phyloP scores from a whole-genome alignment of 805 yeast species.

The Saccharomyces cerevisiae region DNA sequence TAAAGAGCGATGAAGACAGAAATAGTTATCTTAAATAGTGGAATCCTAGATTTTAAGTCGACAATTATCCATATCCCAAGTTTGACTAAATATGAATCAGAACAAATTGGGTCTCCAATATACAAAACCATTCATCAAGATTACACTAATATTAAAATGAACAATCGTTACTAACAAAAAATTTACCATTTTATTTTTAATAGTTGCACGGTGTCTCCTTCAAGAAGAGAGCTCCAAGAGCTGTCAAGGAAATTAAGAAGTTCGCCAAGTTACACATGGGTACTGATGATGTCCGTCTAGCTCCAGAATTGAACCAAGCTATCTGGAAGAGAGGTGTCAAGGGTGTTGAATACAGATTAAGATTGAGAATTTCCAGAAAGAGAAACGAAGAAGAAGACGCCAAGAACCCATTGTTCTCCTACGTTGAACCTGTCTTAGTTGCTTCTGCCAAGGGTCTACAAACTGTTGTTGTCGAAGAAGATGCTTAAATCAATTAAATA shows the following conservation, averaged over 20 bases:
- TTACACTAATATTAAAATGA: neutral
- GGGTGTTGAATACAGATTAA: slow-evolving; percentile 97
- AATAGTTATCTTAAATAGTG: neutral
- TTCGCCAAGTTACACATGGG: slow-evolving; percentile 99
- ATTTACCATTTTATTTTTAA: neutral
- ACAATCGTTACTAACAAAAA: slow-evolving; percentile 2
- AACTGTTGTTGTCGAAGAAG: slow-evolving; percentile 92
- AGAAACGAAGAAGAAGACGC: slow-evolving; percentile 99
- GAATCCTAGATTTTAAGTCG: neutral
- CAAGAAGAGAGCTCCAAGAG: slow-evolving; percentile 99
- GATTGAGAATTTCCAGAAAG: slow-evolving; percentile 98
- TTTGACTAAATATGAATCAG: neutral
- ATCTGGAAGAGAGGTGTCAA: slow-evolving; percentile 99
- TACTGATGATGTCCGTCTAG: slow-evolving; percentile 96
- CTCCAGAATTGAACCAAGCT: slow-evolving; percentile 96
- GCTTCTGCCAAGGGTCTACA: slow-evolving; percentile 94
- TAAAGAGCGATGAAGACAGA: neutral
- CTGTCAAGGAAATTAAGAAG: slow-evolving; percentile 98
- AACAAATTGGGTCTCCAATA: neutral
- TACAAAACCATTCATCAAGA: neutral
- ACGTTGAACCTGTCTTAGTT: slow-evolving; percentile 94
- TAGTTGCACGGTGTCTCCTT: slow-evolving; percentile 96
- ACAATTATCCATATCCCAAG: neutral
- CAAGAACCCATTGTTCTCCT: slow-evolving; percentile 93
- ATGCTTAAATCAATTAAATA: slow-evolving; percentile 34